A percentile compares a stretch with the other conserved stretches of the same genome.
These are phyloP conservation scores for Solanum tarijense DNA, from an alignment of 257 asterid species.

Conservation along the genomic window DNA sequence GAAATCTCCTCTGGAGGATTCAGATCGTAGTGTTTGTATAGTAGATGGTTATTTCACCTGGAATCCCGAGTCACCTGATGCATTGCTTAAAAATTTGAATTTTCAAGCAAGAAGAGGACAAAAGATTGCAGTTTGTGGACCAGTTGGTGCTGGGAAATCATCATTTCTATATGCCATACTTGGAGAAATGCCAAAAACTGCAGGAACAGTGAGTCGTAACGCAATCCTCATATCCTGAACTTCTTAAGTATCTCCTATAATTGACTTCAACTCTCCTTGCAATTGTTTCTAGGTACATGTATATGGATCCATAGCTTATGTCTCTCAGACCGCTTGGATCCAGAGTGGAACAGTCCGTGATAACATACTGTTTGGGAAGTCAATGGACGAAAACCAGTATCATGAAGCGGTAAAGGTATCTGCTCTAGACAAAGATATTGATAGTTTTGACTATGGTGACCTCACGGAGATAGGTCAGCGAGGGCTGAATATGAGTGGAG, in stretches of 20 bases:
- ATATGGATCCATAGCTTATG: constrained; percentile 62
- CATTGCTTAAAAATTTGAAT: constrained; percentile 18
- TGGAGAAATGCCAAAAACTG: constrained; percentile 52
- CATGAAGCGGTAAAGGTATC: constrained; percentile 45
- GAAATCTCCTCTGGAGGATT: not conserved
- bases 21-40: constrained; percentile 15
- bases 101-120: constrained; percentile 33
- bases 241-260: not conserved
- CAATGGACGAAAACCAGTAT: constrained; percentile 40
- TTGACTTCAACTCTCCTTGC: not conserved
- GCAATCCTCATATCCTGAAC: not conserved
- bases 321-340: constrained; percentile 73
- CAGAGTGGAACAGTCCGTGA: constrained; percentile 76
- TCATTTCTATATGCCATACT: constrained; percentile 56
- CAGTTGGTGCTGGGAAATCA: constrained; percentile 74
- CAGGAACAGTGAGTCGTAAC: constrained; percentile 47
- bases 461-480: constrained; percentile 80
- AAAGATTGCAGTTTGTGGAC: constrained; percentile 67
- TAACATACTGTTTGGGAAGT: constrained; percentile 63
- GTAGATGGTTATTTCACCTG: constrained; percentile 45
- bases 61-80: constrained; percentile 29
- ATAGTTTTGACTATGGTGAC: constrained; percentile 56
- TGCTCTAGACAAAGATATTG: constrained; percentile 62
- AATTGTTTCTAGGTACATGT: constrained; percentile 34
- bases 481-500: constrained; percentile 82